phyloP scores from a whole-genome alignment of 2,329 filamentous ascomycete species.

The Trichoderma semiorbis region DNA sequence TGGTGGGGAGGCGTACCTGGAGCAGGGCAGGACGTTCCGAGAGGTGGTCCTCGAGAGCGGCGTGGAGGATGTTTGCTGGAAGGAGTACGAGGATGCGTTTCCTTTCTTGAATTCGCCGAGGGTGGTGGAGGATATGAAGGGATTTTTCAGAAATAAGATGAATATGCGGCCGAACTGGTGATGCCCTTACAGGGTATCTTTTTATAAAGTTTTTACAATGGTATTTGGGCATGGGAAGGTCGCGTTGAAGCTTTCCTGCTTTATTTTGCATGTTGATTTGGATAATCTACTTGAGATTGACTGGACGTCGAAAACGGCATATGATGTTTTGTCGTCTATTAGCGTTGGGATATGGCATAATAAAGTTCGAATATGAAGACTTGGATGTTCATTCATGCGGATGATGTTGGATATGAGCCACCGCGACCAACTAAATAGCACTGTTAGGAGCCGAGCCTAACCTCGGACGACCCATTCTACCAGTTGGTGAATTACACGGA shows the following conservation, averaged over 20 bases:
- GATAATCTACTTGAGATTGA: background rate
- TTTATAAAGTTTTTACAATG: background rate
- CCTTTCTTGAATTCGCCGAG: constrained; percentile 8
- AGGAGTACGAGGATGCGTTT: background rate
- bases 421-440: too few species aligned
- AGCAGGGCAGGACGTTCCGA: background rate
- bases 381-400: background rate
- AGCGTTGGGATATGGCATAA: background rate
- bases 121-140: constrained; percentile 14
- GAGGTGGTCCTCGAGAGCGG: background rate
- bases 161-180: constrained; percentile 4
- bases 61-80: background rate
- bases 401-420: too few species aligned
- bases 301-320: background rate
- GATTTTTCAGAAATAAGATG: background rate
- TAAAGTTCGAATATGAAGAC: background rate
- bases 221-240: background rate
- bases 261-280: background rate
- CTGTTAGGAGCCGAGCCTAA: too few species aligned
- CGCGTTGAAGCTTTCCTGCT: background rate
- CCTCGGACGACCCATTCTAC: too few species aligned
- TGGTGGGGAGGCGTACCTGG: background rate
- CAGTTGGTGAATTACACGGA: background rate
- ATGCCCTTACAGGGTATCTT: background rate
- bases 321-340: background rate